phyloP scores from a whole-genome alignment of 148 eudicot genomes.

The Silene latifolia region DNA sequence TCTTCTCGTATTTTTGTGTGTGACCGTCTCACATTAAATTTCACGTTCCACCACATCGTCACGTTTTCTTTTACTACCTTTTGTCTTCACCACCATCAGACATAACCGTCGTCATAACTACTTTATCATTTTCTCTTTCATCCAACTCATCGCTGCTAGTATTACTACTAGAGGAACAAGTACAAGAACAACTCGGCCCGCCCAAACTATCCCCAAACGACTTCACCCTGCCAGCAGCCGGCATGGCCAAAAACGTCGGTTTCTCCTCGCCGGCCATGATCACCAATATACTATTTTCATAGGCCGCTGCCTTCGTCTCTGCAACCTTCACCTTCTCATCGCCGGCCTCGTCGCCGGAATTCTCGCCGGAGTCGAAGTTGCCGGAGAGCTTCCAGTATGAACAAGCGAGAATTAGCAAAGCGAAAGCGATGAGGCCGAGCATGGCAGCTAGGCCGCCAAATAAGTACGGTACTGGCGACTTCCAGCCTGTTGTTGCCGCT shows the following conservation, averaged over 20 bases:
- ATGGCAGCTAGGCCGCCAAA: constrained; percentile 84
- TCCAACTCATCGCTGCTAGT: not conserved
- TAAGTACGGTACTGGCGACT: constrained; percentile 76
- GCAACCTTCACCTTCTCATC: constrained; percentile 22
- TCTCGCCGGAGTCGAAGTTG: constrained; percentile 23
- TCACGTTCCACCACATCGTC: not conserved
- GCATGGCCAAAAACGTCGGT: constrained; percentile 65
- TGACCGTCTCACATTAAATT: not conserved
- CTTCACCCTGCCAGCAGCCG: constrained; percentile 31
- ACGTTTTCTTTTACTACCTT: not conserved
- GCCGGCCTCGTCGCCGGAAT: constrained; percentile 30
- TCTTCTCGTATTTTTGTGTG: not conserved
- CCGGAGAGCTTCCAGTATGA: constrained; percentile 76
- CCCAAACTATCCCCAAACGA: constrained; percentile 27
- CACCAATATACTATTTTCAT: constrained; percentile 43
- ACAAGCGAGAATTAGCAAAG: constrained; percentile 72
- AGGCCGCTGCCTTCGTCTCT: constrained; percentile 1
- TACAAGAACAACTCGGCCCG: not conserved
- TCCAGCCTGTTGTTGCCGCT: constrained; percentile 35
- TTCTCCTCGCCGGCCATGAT: constrained; percentile 67
- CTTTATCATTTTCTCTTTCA: constrained; percentile 8
- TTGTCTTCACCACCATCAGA: not conserved
- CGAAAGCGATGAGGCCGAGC: constrained; percentile 71
- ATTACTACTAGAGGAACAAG: not conserved
- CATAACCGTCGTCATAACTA: not conserved